Evolutionary conservation across 768 basidiomycete species (phyloP).

Genomic region (Rhizopogon rudus): DNA sequence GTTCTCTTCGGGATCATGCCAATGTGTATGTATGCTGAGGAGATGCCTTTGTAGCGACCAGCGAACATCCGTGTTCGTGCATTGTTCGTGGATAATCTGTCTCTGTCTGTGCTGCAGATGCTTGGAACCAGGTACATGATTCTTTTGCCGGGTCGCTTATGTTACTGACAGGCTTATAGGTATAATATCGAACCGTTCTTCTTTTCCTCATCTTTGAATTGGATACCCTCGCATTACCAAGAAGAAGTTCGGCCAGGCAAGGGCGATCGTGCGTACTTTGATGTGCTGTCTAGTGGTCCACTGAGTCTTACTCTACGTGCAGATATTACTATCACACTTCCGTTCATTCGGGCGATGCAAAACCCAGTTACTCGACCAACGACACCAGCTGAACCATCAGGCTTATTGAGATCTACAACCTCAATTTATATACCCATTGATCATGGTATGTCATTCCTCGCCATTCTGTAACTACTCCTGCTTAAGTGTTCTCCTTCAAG

Average conservation of each 20-base stretch:
- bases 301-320: not conserved
- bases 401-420: not conserved
- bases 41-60: constrained; percentile 13
- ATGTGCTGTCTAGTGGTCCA: not conserved
- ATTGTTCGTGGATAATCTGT: constrained; percentile 33
- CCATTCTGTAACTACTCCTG: not conserved
- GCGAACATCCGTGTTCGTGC: constrained; percentile 24
- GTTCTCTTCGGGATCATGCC: not conserved
- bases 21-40: not conserved
- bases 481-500: constrained; percentile 6
- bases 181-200: constrained; percentile 41
- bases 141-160: not conserved
- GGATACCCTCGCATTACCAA: constrained; percentile 39
- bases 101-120: constrained; percentile 27
- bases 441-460: not conserved
- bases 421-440: too few relatives aligned
- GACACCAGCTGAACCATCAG: constrained; percentile 4
- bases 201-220: constrained; percentile 37
- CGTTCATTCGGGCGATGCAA: constrained; percentile 35
- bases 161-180: constrained; percentile 16
- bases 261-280: constrained; percentile 33
- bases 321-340: constrained; percentile 42
- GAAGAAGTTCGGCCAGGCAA: constrained; percentile 20
- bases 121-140: constrained; percentile 31
- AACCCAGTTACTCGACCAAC: constrained; percentile 24